Evolutionary conservation across 495 filamentous ascomycete species (phyloP), one percentile per base, ranked within the genome.

Genomic region (Alectoria sarmentosa): DNA sequence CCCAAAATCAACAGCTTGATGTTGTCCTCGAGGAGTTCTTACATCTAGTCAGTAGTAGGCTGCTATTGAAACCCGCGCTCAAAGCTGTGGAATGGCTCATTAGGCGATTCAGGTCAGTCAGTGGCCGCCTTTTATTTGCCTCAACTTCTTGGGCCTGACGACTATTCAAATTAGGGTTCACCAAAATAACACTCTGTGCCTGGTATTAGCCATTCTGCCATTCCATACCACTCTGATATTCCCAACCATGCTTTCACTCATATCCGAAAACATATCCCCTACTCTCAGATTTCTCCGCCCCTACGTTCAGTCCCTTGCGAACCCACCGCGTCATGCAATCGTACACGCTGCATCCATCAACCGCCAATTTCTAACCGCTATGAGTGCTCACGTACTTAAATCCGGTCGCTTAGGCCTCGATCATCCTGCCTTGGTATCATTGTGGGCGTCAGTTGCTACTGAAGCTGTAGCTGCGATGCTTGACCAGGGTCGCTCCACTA

Each of bases 81-180:
- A 96, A 92, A 69, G 90, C 91, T 7, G 79, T 97, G 39, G 95
- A 99, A 77, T 99, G 94, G 94, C 81, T 97, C 30, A 81, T 99
- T 38, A 80, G 94, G 70, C 82, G 92, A 65, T 99, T 98, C 67
- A 83, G 91, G 92, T 97, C 78, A 36, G 82, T 68, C 26, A 17
- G 7, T 14, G 23, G 58, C 60, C 14, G 7, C 8, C 28, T 21
- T 36, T 37, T 21, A 23, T 21, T 21, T 58, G 17, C 60, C 32
- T 41, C 44, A 14, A 21, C 13, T 42, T 23, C 54, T 48, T 34
- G 26, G 14, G 14, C 11, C 48, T 34, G 38, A 61, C 28, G 39
- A 70, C 83, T 66, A 36, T 13, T 63, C 23, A 2, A 23, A 41
- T n/a, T 66, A 96, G 94, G 64, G 79, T 94, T 36, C 94, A 98